Evolutionary conservation across 1,139 yeast genomes (phyloP), one percentile per base, ranked within the genome.

Genomic region (Keqinozyma sinolaborantium): DNA sequence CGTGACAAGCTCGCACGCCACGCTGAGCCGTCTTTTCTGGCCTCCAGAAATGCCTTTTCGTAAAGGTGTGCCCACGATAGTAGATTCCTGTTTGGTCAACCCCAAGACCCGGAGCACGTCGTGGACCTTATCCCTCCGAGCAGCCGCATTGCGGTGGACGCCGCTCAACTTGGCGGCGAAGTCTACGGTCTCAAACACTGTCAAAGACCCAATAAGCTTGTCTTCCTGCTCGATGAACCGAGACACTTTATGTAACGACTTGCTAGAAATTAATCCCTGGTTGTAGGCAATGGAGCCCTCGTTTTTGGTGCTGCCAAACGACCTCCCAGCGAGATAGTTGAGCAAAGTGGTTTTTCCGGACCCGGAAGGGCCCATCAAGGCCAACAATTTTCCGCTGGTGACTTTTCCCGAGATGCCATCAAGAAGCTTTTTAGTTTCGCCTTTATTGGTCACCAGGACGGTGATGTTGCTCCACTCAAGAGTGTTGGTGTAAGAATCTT

Each of bases 181-280:
- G 10, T 41, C 39, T 29, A 54, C 36, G 1, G 59, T 48, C 37
- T 53, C 58, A 25, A 35, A 34, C 2, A 53, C 59, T 3, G 56
- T 52, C 25, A 51, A 45, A 3, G 51, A 47, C 0, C 53, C 53
- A 30, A 54, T 46, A 24, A 51, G 42, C 33, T 32, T 31, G 34
- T 54, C 59, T 34, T 53, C 56, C 36, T 54, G 59, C 30, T 52
- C 56, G 5, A 53, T 56, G 35, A 45, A 53, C 29, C 50, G 36
- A 31, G 69, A 34, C 79, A 45, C 29, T 16, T 29, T 35, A 13
- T 39, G 33, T 13, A 45, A 38, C 15, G 41, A 34, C 25, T 40
- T 38, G 27, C 44, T 36, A 12, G 31, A 21, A 12, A 34, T 32
- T 16, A 7, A 6, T 4, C 24, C 16, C 9, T 24, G 28, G 30